A percentile compares a stretch with the other conserved stretches of the same genome.
Conservation (phyloP, 2,329 filamentous ascomycete genomes). For the Ascochyta fabae region DNA sequence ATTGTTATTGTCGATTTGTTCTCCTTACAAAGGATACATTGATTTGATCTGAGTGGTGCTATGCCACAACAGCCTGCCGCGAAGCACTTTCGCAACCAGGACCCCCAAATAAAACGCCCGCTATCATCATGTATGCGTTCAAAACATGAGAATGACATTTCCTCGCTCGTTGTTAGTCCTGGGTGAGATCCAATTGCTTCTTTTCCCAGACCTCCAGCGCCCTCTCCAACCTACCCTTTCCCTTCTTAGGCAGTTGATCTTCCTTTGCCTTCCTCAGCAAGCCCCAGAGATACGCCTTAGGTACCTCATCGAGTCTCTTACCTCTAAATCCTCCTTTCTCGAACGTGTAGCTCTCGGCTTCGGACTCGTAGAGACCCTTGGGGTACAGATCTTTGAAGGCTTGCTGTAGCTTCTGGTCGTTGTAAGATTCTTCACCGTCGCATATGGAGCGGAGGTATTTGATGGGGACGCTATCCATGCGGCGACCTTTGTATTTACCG, state of each 20-base stretch:
- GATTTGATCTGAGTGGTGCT: not conserved
- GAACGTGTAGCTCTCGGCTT: conserved; percentile 8
- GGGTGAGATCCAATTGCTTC: conserved; percentile 9
- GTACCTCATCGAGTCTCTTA: conserved; percentile 14
- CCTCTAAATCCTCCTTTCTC: conserved; percentile 12
- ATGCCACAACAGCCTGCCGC: not conserved
- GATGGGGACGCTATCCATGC: conserved; percentile 16
- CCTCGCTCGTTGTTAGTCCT: not conserved
- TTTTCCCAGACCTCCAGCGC: conserved; percentile 13
- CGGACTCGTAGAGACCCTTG: conserved; percentile 11
- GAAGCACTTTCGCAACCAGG: conserved; percentile 18
- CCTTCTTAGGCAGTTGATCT: not conserved
- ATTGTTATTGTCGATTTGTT: not conserved
- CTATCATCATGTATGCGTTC: not conserved
- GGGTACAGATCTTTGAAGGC: conserved; percentile 10
- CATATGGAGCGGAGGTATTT: conserved; percentile 7
- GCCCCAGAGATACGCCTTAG: conserved; percentile 8
- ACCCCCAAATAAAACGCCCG: conserved; percentile 1
- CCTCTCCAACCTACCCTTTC: conserved; percentile 1
- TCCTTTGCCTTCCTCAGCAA: conserved; percentile 4
- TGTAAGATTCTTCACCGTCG: conserved; percentile 5
- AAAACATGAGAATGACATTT: not conserved
- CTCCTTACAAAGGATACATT: not conserved
- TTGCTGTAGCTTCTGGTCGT: conserved; percentile 5
- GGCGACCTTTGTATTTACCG: conserved; percentile 8